Percentiles rank a stretch among this genome's conserved stretches.
phyloP scores from a whole-genome alignment of 2,329 filamentous ascomycete genomes.

The Esteya vermicola region DNA sequence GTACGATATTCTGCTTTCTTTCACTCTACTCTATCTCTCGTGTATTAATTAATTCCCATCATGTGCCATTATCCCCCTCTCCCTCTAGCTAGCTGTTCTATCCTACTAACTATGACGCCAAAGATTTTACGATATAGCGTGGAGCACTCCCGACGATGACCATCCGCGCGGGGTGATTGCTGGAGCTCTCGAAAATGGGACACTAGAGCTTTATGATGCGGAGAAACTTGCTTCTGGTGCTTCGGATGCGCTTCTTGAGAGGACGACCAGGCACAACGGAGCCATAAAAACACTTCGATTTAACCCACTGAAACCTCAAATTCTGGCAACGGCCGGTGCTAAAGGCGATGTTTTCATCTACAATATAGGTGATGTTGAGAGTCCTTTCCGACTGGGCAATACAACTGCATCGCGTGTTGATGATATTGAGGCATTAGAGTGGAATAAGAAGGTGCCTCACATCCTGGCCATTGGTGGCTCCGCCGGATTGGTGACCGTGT shows the following conservation, averaged over 20 bases:
- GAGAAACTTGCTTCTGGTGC: slow-evolving; percentile 45
- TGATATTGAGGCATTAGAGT: slow-evolving; percentile 91
- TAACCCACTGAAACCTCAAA: slow-evolving; percentile 82
- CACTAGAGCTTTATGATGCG: slow-evolving; percentile 87
- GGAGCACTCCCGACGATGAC: slow-evolving; percentile 69
- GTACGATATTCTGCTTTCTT: too few relatives aligned
- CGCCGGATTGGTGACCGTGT: slow-evolving; percentile 92
- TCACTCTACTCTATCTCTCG: too few relatives aligned
- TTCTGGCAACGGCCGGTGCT: slow-evolving; percentile 80
- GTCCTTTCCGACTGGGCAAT: slow-evolving; percentile 79
- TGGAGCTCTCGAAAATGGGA: slow-evolving; percentile 86
- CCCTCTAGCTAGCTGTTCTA: slow-evolving; percentile 3
- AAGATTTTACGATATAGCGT: slow-evolving; percentile 97
- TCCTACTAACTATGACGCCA: too few relatives aligned
- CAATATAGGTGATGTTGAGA: slow-evolving; percentile 79
- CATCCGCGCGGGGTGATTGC: slow-evolving; percentile 81
- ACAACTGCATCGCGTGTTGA: slow-evolving; percentile 69
- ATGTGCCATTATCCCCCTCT: not conserved
- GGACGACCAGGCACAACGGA: slow-evolving; percentile 79
- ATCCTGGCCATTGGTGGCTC: slow-evolving; percentile 89
- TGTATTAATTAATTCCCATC: too few relatives aligned
- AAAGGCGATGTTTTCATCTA: slow-evolving; percentile 96
- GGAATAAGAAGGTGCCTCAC: slow-evolving; percentile 96
- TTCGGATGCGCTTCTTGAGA: slow-evolving; percentile 66
- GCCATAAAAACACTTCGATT: slow-evolving; percentile 92